Evolutionary conservation across 768 basidiomycete species (phyloP), one percentile per base, ranked within the genome.

Genomic region (Pilatotrama ljubarskyi): DNA sequence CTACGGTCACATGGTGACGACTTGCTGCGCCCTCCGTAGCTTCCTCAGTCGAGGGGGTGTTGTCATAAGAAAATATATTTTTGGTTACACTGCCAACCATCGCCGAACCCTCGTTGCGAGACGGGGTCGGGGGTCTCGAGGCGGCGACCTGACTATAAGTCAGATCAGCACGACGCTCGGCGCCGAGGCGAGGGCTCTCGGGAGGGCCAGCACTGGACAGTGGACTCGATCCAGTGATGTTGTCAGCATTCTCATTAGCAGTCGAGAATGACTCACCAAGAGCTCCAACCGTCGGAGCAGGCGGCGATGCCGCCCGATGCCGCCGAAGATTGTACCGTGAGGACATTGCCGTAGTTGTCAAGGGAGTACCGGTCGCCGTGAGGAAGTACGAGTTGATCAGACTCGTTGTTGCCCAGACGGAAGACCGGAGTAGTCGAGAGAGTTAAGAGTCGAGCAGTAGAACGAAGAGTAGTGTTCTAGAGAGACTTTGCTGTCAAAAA

Each of bases 361-460:
- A 24, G 32, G 18, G 18, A 40, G 1, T 36, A 53, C 55, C 37
- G 46, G 13, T n/a, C n/a, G n/a, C n/a, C 8, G 46, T 18, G 57
- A 55, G 62, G 62, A 55, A 10, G 18, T 20, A 22, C 63, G 55
- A 61, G 63, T 57, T 64, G 63, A 64, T 64, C 61, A 62, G 64
- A 60, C 64, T 61, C 58, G 64, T 41, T 0, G 57, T 35, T 20
- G 24, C 36, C 64, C 61, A 63, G 61, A 48, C 44, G 48, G 32
- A 32, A 32, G 46, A 22, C 37, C 35, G 20, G 7, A 6, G 15
- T 18, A 36, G 24, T 18, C 7, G 20, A 36, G 22, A 37, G 38
- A 53, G 51, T 29, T 3, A 15, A 25, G n/a, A 48, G n/a, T n/a
- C n/a, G 29, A 32, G 29, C 4, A 10, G 29, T 4, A 32, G 29